These are phyloP conservation scores for Globisporangium cylindrosporum DNA, from an alignment of 352 stramenopile genomes.

Conservation along the genomic window DNA sequence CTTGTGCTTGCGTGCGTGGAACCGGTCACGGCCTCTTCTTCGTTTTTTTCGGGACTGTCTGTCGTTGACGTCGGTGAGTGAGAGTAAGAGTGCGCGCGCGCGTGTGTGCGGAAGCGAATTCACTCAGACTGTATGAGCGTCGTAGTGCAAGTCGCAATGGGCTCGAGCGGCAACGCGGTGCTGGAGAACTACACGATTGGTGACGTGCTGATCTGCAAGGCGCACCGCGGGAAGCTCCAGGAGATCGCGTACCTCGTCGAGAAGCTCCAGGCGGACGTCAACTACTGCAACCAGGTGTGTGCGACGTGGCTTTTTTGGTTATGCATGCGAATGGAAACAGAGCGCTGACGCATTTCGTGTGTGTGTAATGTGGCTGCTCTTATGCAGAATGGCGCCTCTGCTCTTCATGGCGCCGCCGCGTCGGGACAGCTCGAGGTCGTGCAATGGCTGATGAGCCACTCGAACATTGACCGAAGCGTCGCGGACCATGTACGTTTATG, in stretches of 20 bases:
- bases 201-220: conserved; percentile 85
- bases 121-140: conserved; percentile 38
- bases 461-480: conserved; percentile 53
- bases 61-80: background rate
- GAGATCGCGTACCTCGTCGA: conserved; percentile 76
- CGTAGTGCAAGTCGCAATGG: conserved; percentile 63
- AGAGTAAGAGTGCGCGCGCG: too few relatives aligned
- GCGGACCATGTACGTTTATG: conserved; percentile 57
- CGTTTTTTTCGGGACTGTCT: background rate
- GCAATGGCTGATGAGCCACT: conserved; percentile 67
- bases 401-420: conserved; percentile 69
- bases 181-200: conserved; percentile 81
- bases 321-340: background rate
- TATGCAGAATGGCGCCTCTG: conserved; percentile 73
- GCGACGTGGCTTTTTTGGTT: background rate
- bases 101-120: background rate
- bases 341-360: background rate
- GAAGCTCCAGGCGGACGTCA: conserved; percentile 75
- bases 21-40: background rate
- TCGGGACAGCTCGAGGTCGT: conserved; percentile 81
- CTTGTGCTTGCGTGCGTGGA: background rate
- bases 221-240: conserved; percentile 79
- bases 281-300: conserved; percentile 81
- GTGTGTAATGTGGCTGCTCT: background rate
- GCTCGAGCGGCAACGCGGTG: conserved; percentile 39